These are phyloP conservation scores for Lineolata rhizophorae DNA, from an alignment of 495 filamentous ascomycete species.

Conservation along the genomic window DNA sequence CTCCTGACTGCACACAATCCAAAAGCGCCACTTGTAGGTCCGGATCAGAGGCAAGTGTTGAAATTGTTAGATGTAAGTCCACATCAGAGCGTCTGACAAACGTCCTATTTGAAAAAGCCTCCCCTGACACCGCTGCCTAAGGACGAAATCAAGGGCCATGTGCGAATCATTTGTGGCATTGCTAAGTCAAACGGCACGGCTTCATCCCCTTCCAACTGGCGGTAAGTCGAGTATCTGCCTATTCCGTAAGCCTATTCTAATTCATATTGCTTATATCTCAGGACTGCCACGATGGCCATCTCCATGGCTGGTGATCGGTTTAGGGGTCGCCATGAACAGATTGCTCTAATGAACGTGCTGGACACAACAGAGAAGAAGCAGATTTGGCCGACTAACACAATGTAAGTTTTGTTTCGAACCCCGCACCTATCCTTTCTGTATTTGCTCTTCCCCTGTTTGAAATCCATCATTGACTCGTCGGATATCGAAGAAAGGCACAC, in stretches of 20 bases:
- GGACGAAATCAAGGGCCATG: conserved; percentile 20
- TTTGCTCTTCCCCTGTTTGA: too few species aligned
- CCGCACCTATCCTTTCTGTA: too few species aligned
- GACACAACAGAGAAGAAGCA: conserved; percentile 23
- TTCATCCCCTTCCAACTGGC: conserved; percentile 25
- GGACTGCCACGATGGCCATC: conserved; percentile 9
- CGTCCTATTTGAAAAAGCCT: conserved; percentile 8
- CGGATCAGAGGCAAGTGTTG: conserved; percentile 11
- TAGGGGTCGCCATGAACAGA: conserved; percentile 18
- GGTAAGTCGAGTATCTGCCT: conserved; percentile 30
- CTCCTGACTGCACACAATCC: conserved; percentile 23
- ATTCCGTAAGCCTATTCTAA: conserved; percentile 18
- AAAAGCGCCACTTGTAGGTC: conserved; percentile 16
- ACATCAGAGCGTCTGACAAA: background rate
- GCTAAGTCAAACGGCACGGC: conserved; percentile 28
- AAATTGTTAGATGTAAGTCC: conserved; percentile 4
- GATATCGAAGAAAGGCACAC: too few species aligned
- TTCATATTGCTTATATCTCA: conserved; percentile 1
- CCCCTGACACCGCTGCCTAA: too few species aligned
- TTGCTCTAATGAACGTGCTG: conserved; percentile 22
- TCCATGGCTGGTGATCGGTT: conserved; percentile 26
- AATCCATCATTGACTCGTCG: too few species aligned
- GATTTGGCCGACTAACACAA: conserved; percentile 22
- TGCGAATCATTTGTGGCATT: conserved; percentile 29
- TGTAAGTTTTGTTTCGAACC: too few species aligned